Evolutionary conservation across 345 rosid species (phyloP).

Genomic region (Pseudoturritis turrita): DNA sequence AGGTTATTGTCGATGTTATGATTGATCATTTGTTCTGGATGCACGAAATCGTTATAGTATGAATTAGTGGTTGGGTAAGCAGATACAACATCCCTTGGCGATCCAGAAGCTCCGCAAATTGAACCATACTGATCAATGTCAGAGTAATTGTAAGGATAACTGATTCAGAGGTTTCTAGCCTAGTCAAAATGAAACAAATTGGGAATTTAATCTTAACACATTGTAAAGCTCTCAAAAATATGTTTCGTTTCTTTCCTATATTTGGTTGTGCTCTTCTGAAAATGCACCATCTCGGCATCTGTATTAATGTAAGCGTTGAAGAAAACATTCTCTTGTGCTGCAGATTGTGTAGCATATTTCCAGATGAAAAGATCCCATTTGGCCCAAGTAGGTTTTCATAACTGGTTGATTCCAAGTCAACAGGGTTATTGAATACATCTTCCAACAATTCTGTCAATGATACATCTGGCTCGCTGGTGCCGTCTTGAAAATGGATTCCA

Average conservation of each 20-base stretch:
- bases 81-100: slow-evolving; percentile 21
- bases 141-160: too few relatives aligned
- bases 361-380: slow-evolving; percentile 24
- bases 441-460: slow-evolving; percentile 43
- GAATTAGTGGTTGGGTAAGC: slow-evolving; percentile 28
- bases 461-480: slow-evolving; percentile 48
- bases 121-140: slow-evolving; percentile 25
- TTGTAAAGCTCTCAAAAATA: too few relatives aligned
- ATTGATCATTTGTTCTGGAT: slow-evolving; percentile 30
- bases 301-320: not conserved
- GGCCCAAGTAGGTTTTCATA: slow-evolving; percentile 24
- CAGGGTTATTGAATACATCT: slow-evolving; percentile 44
- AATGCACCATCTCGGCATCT: slow-evolving; percentile 33
- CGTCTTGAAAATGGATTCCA: slow-evolving; percentile 46
- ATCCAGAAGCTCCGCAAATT: slow-evolving; percentile 13
- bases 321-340: slow-evolving; percentile 14
- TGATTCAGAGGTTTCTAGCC: too few relatives aligned
- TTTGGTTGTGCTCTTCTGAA: too few relatives aligned
- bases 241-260: too few relatives aligned
- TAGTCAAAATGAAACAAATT: too few relatives aligned
- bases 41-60: slow-evolving; percentile 23
- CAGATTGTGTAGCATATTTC: not conserved
- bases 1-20: slow-evolving; percentile 10
- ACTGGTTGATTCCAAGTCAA: slow-evolving; percentile 37
- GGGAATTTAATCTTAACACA: too few relatives aligned